A percentile compares a stretch with the other conserved stretches of the same genome.
Evolutionary conservation across 345 rosid genomes (phyloP).

Genomic region (Leavenworthia alabamica): DNA sequence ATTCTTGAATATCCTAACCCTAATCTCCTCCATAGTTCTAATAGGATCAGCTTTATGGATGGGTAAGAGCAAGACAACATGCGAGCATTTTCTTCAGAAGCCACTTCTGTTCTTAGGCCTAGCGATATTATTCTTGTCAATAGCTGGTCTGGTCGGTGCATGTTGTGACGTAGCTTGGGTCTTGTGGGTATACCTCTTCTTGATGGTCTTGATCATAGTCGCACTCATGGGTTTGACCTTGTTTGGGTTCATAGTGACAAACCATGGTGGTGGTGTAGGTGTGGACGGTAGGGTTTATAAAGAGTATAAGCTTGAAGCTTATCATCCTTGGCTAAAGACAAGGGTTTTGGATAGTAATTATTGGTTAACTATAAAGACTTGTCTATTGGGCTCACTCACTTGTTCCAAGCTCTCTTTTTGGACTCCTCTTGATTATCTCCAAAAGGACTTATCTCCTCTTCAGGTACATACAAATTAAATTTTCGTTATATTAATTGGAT

Average conservation of each 20-base stretch:
- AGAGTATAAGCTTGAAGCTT: constrained; percentile 64
- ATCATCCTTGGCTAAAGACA: constrained; percentile 74
- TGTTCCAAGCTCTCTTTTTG: constrained; percentile 59
- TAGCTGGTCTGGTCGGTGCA: constrained; percentile 89
- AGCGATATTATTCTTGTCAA: constrained; percentile 56
- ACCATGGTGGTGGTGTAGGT: constrained; percentile 64
- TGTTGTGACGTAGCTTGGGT: constrained; percentile 77
- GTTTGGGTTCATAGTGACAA: constrained; percentile 75
- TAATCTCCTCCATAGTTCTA: constrained; percentile 73
- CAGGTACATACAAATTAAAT: constrained; percentile 43
- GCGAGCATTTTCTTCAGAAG: constrained; percentile 78
- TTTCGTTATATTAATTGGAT: background rate
- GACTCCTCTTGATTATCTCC: constrained; percentile 79
- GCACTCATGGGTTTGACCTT: constrained; percentile 57
- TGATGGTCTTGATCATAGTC: constrained; percentile 67
- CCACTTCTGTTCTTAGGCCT: constrained; percentile 77
- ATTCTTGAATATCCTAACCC: constrained; percentile 69
- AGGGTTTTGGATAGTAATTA: constrained; percentile 47
- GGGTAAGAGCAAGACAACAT: constrained; percentile 71
- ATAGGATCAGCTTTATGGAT: constrained; percentile 89
- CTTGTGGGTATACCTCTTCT: constrained; percentile 83
- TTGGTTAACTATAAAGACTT: constrained; percentile 67
- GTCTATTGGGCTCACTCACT: constrained; percentile 63
- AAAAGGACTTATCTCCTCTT: constrained; percentile 58
- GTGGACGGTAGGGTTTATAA: constrained; percentile 62